Conservation (phyloP, 257 asterid genomes). For the Oldenlandia corymbosa region DNA sequence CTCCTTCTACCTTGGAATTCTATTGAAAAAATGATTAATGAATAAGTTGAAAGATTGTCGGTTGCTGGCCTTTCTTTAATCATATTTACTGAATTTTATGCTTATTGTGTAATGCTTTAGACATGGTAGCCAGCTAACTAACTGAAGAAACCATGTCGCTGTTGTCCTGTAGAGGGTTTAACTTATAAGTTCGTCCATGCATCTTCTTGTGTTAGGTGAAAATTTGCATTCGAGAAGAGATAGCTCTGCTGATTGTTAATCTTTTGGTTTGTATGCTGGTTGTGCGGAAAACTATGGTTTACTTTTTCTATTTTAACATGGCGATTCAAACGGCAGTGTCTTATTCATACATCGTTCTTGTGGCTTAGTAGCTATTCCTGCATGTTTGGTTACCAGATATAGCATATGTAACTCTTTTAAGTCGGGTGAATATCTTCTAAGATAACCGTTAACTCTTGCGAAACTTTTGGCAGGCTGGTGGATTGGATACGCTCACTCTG, state of each 20-base stretch:
- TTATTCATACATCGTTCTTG: background rate
- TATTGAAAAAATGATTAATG: background rate
- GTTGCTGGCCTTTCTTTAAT: background rate
- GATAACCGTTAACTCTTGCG: background rate
- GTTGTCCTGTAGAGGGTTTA: background rate
- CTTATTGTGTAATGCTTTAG: background rate
- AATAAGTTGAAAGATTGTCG: background rate
- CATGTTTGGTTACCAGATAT: background rate
- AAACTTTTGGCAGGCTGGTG: constrained; percentile 68
- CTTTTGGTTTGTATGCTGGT: too few relatives aligned
- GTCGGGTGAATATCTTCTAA: background rate
- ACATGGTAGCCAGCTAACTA: background rate
- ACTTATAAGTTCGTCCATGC: background rate
- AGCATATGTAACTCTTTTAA: background rate
- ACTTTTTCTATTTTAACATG: background rate
- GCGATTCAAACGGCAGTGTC: background rate
- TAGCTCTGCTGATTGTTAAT: too few relatives aligned
- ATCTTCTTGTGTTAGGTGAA: too few relatives aligned
- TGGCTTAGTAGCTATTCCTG: background rate
- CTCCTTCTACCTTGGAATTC: too few relatives aligned
- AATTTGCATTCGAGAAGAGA: too few relatives aligned
- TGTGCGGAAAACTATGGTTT: background rate
- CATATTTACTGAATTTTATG: background rate
- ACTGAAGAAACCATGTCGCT: background rate
- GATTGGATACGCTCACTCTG: constrained; percentile 84